phyloP scores from a whole-genome alignment of 192 early-diverging fungal genomes.

The Powellomyces hirtus region DNA sequence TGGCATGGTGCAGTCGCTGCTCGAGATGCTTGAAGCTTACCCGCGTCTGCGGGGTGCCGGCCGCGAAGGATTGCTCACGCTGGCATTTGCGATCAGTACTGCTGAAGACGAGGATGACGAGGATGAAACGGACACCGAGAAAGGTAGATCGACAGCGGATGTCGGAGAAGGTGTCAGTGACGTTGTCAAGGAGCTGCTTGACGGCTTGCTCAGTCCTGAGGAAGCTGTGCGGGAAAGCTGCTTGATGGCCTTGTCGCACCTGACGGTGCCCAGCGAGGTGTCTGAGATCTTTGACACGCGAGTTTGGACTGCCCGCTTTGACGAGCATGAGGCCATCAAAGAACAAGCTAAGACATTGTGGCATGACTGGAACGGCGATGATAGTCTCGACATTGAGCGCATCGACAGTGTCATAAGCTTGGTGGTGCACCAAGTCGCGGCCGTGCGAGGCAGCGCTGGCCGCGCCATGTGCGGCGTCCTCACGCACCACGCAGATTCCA shows the following conservation, averaged over 20 bases:
- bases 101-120: constrained; percentile 35
- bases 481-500: constrained; percentile 50
- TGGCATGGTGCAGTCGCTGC: constrained; percentile 34
- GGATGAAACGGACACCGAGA: background rate
- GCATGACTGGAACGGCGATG: constrained; percentile 48
- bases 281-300: constrained; percentile 60
- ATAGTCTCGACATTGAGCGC: background rate
- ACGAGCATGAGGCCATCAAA: constrained; percentile 54
- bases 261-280: constrained; percentile 34
- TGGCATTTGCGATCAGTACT: constrained; percentile 33
- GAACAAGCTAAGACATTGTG: constrained; percentile 62
- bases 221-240: constrained; percentile 64
- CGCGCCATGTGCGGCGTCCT: constrained; percentile 66
- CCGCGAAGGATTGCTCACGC: constrained; percentile 36
- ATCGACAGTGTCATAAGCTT: constrained; percentile 27
- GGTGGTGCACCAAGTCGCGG: constrained; percentile 48
- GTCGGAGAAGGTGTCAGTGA: constrained; percentile 32
- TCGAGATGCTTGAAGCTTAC: constrained; percentile 39
- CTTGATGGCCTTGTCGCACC: constrained; percentile 60
- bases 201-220: constrained; percentile 66
- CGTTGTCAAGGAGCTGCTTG: constrained; percentile 59
- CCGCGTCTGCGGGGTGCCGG: constrained; percentile 44
- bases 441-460: constrained; percentile 60
- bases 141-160: background rate
- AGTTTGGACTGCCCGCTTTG: constrained; percentile 70